phyloP scores from a whole-genome alignment of 768 basidiomycete species.

The Gymnopilus junonius region DNA sequence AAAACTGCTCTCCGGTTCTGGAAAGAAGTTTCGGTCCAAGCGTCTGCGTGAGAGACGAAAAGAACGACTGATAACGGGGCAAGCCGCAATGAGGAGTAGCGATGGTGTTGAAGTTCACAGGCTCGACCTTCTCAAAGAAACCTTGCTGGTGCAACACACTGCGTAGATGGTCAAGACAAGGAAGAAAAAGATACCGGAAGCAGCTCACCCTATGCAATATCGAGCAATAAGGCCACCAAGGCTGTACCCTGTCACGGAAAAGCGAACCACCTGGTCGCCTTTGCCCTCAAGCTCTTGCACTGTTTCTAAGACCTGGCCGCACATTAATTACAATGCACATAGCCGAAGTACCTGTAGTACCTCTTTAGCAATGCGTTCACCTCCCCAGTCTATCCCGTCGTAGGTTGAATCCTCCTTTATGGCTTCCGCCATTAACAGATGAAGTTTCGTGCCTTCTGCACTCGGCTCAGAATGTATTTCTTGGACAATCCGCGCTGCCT shows the following conservation, averaged over 20 bases:
- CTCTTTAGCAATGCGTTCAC: conserved; percentile 80
- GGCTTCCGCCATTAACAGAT: conserved; percentile 66
- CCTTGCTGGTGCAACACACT: conserved; percentile 68
- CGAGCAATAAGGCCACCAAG: conserved; percentile 85
- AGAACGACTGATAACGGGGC: conserved; percentile 60
- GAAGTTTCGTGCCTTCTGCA: conserved; percentile 49
- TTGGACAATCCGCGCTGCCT: conserved; percentile 55
- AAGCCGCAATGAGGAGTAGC: conserved; percentile 87
- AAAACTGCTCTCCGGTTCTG: conserved; percentile 83
- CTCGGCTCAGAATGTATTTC: conserved; percentile 41
- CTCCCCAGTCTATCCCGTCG: conserved; percentile 86
- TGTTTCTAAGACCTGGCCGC: conserved; percentile 56
- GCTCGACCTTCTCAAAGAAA: conserved; percentile 73
- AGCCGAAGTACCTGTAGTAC: conserved; percentile 37
- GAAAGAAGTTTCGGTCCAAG: conserved; percentile 75
- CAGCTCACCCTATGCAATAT: conserved; percentile 71
- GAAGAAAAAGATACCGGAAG: background rate
- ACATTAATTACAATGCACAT: background rate
- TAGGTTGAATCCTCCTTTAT: conserved; percentile 73
- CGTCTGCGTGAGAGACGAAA: conserved; percentile 53
- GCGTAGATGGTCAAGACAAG: conserved; percentile 2
- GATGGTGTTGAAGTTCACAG: conserved; percentile 83
- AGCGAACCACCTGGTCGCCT: conserved; percentile 63
- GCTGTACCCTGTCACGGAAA: conserved; percentile 79
- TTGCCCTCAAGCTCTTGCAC: conserved; percentile 54